Evolutionary conservation across 495 filamentous ascomycete species (phyloP), one percentile per base, ranked within the genome.

Genomic region (Aspergillus sparsus): DNA sequence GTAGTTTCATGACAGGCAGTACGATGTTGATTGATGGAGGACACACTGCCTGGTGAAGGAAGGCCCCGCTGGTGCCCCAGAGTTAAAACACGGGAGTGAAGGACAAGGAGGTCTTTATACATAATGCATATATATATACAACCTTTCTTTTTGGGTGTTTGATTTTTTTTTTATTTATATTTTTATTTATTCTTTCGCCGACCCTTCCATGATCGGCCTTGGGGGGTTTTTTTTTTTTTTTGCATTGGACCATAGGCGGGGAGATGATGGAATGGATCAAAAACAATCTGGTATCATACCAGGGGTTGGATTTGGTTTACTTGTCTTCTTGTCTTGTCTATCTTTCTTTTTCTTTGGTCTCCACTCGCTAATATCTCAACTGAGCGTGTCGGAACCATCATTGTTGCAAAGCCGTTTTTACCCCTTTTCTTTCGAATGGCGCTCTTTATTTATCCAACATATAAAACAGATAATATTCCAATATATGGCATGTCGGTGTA

Each of bases 1-100:
- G 82, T 61, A 85, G 83, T 53, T 90, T 88, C 65, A 90, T 90
- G 87, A 89, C 86, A 0, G 87, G 86, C 0, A 81, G 73, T 15
- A 82, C 85, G 45, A 57, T 88, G 52, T 65, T 85, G 9, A 82
- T 87, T 56, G 85, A 87, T 62, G 85, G 85, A 42, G 85, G 85
- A 2, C 84, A 87, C 65, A 86, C 83, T 42, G 79, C 79, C n/a
- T 82, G 79, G 79, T 81, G 68, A 70, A 18, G 2, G 21, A 46
- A 46, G 12, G 7, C 42, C 7, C 12, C n/a, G 7, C 12, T n/a
- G 12, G 21, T 46, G 42, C 21, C 21, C 21, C 3, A 27, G 21
- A 27, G 21, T 27, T 27, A 27, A 27, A 27, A 13, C 8, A 13
- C 18, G 42, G 42, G 12, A n/a, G 42, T 7, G 15, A 16, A 47